These are phyloP conservation scores for Nemania sp. DNA, from an alignment of 2,329 filamentous ascomycete species.

Conservation along the genomic window DNA sequence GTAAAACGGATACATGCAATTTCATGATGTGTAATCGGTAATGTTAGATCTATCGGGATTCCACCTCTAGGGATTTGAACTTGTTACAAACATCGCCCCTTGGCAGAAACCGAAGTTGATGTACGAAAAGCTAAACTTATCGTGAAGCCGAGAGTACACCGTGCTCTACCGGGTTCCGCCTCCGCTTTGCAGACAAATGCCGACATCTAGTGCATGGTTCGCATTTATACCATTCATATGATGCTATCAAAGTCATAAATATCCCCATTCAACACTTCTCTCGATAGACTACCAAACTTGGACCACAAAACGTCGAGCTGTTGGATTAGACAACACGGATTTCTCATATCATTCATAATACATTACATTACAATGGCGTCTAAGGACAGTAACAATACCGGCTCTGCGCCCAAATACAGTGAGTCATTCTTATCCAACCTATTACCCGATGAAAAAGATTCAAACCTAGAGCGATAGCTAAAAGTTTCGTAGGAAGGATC, in stretches of 20 bases:
- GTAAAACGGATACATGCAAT: constrained; percentile 5
- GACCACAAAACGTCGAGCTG: background rate
- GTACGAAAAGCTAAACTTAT: constrained; percentile 1
- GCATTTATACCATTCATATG: constrained; percentile 16
- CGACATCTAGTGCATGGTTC: background rate
- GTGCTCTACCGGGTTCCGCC: constrained; percentile 11
- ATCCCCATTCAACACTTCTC: constrained; percentile 1
- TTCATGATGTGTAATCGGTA: background rate
- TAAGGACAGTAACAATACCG: constrained; percentile 34
- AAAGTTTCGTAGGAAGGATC: constrained; percentile 75
- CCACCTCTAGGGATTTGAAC: constrained; percentile 27
- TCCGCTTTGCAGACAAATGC: background rate
- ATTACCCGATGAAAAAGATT: background rate
- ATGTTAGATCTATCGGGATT: constrained; percentile 18
- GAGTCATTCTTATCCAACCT: constrained; percentile 42
- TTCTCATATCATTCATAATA: background rate
- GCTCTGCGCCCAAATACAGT: constrained; percentile 50
- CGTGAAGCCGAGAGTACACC: constrained; percentile 36
- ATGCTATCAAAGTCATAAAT: constrained; percentile 13
- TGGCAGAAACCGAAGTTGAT: constrained; percentile 25
- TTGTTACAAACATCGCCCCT: background rate
- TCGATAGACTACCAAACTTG: constrained; percentile 5
- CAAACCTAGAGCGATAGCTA: constrained; percentile 62
- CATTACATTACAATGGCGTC: constrained; percentile 47
- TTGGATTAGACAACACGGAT: constrained; percentile 7